Conservation (phyloP, 2,329 filamentous ascomycete genomes). For the Leptographium flavum region DNA sequence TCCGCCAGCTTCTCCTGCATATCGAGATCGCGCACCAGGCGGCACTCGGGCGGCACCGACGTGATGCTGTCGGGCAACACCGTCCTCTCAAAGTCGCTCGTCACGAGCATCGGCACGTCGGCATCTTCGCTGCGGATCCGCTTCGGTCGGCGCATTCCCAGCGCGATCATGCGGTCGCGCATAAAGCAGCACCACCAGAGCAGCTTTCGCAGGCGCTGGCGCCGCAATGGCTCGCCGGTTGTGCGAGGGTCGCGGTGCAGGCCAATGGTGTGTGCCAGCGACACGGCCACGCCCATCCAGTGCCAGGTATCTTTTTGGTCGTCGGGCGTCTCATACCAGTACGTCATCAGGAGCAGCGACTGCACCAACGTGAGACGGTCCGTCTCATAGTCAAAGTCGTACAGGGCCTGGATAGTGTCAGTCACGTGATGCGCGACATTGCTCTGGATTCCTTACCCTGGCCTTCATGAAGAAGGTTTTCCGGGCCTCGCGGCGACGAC, state of each 20-base stretch:
- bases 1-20: conserved; percentile 68
- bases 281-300: conserved; percentile 95
- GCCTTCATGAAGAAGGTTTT: conserved; percentile 83
- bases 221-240: conserved; percentile 57
- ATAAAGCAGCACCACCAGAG: conserved; percentile 99
- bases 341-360: conserved; percentile 80
- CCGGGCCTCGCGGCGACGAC: conserved; percentile 64
- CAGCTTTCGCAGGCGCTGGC: conserved; percentile 78
- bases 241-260: conserved; percentile 70
- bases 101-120: conserved; percentile 77
- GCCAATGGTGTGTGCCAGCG: conserved; percentile 83
- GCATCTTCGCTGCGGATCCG: conserved; percentile 88
- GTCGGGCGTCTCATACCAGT: conserved; percentile 94
- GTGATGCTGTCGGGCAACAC: conserved; percentile 52
- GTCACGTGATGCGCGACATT: conserved; percentile 2
- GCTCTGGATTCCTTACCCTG: conserved; percentile 42
- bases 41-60: conserved; percentile 56
- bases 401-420: conserved; percentile 47
- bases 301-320: conserved; percentile 98
- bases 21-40: conserved; percentile 51
- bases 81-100: conserved; percentile 72
- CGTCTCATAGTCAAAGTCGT: conserved; percentile 89
- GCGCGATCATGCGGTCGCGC: conserved; percentile 78
- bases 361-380: conserved; percentile 84
- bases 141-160: conserved; percentile 87